Base-by-base conservation (phyloP, 202 grass and related monocot species). In the Panicum virgatum region DNA sequence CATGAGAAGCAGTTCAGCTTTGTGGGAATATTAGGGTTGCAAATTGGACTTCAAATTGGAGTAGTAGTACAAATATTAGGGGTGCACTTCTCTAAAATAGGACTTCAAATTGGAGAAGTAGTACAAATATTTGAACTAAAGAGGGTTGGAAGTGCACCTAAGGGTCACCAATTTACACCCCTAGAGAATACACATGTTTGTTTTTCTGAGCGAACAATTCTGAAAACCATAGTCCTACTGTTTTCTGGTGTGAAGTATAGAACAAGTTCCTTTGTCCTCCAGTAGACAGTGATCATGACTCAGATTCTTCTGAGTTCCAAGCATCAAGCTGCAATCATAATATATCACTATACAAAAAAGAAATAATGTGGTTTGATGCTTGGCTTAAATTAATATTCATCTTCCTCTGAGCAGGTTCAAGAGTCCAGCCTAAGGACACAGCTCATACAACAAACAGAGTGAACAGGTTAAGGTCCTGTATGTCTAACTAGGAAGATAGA, bases 351-450 rank as follows among this genome's bases (percentile, higher is more conserved):
- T 26, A 25, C 11, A 78, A 22, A 62, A 75, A 53, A 70, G 0
- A 27, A 30, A 23, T 12, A 66, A 12, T 32, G 5, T 64, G 37
- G 12, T 80, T 64, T 77, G 3, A 5, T 65, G 57, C 54, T 75
- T 40, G 42, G 29, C 75, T 25, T 86, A 54, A 71, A 78, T 58
- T 80, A 53, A 46, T 20, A 51, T 12, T 19, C 54, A 45, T 82
- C 45, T 88, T 88, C 12, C 66, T 29, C 67, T 76, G 45, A 87
- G 65, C 86, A 97, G 94, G 91, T 93, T 54, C 87, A 92, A 50
- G 94, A 97, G 72, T 91, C 89, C 75, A 97, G 94, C 76, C 82
- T 97, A 81, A 91, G 89, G 84, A 91, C 94, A 68, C 91, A 97
- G 61, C 68, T 94, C 56, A 82, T 97, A 60, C 94, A 94, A 74